phyloP scores from a whole-genome alignment of 345 rosid species.

The Citrus unshiu region DNA sequence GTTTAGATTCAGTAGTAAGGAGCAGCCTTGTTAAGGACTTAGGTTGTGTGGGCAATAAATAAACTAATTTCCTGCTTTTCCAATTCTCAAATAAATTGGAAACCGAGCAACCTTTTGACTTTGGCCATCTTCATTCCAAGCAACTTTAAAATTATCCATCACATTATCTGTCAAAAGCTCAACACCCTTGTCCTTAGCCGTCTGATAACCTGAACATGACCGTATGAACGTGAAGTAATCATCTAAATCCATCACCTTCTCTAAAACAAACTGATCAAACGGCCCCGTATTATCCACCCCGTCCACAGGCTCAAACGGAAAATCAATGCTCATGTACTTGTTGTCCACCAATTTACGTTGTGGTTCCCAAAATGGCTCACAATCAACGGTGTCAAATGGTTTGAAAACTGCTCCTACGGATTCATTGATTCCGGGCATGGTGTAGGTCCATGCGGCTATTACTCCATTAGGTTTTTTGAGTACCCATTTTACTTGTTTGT shows the following conservation, averaged over 20 bases:
- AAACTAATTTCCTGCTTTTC: constrained; percentile 39
- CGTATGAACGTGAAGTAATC: constrained; percentile 50
- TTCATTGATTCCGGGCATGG: constrained; percentile 46
- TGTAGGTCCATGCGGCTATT: constrained; percentile 84
- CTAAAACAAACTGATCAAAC: constrained; percentile 39
- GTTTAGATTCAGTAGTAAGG: too few relatives aligned
- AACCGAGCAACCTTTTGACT: constrained; percentile 42
- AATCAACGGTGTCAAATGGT: constrained; percentile 39
- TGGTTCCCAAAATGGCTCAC: constrained; percentile 49
- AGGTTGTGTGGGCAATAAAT: too few relatives aligned
- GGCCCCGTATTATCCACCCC: constrained; percentile 54
- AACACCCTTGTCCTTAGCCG: constrained; percentile 58
- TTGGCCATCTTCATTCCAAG: constrained; percentile 52
- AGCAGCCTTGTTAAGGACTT: too few relatives aligned
- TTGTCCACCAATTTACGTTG: constrained; percentile 57
- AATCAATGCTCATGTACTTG: constrained; percentile 44
- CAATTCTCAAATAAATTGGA: constrained; percentile 67
- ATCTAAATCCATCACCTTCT: constrained; percentile 53
- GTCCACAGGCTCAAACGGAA: constrained; percentile 64
- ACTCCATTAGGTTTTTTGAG: constrained; percentile 78
- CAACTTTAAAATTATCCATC: constrained; percentile 35
- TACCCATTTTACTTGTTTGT: constrained; percentile 53
- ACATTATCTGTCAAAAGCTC: constrained; percentile 53
- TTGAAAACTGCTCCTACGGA: constrained; percentile 47
- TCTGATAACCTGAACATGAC: constrained; percentile 74